A percentile compares a stretch with the other conserved stretches of the same genome.
These are phyloP conservation scores for Lithohypha guttulata DNA, from an alignment of 2,329 filamentous ascomycete species.

Conservation along the genomic window DNA sequence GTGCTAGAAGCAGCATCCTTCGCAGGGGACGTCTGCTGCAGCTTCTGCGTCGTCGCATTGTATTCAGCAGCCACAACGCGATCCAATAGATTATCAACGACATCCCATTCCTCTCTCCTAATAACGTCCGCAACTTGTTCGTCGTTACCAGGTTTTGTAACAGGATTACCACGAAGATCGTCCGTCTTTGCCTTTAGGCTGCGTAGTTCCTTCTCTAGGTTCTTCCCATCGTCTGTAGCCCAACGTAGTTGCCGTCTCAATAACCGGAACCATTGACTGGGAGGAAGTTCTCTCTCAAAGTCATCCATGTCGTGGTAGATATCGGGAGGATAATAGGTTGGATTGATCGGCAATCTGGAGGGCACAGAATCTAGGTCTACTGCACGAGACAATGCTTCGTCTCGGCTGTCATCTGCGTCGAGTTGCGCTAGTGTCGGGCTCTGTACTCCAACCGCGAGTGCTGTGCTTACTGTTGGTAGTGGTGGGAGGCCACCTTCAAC, in stretches of 20 bases:
- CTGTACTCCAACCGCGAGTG: slow-evolving; percentile 8
- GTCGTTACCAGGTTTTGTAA: slow-evolving; percentile 14
- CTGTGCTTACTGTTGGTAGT: slow-evolving; percentile 20
- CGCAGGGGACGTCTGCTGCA: background rate
- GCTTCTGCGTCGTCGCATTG: background rate
- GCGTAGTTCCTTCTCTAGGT: slow-evolving; percentile 28
- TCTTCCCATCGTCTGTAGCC: slow-evolving; percentile 34
- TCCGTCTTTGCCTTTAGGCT: slow-evolving; percentile 15
- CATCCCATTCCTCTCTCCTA: slow-evolving; percentile 16
- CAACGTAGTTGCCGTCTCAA: slow-evolving; percentile 38
- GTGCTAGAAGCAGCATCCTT: background rate
- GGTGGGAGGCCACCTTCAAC: slow-evolving; percentile 19
- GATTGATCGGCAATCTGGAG: slow-evolving; percentile 23
- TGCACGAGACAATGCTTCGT: slow-evolving; percentile 18
- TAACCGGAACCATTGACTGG: slow-evolving; percentile 34
- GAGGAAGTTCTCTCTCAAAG: slow-evolving; percentile 32
- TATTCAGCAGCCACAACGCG: slow-evolving; percentile 13
- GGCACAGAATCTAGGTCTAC: slow-evolving; percentile 29
- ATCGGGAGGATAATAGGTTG: slow-evolving; percentile 26
- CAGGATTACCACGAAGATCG: slow-evolving; percentile 15
- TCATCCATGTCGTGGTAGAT: slow-evolving; percentile 33
- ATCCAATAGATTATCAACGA: slow-evolving; percentile 18
- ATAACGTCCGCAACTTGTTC: slow-evolving; percentile 19
- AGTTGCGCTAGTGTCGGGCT: slow-evolving; percentile 20
- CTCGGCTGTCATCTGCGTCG: slow-evolving; percentile 23